Evolutionary conservation across 306 rosid species (phyloP).

Genomic region (Prinsepia uniflora): DNA sequence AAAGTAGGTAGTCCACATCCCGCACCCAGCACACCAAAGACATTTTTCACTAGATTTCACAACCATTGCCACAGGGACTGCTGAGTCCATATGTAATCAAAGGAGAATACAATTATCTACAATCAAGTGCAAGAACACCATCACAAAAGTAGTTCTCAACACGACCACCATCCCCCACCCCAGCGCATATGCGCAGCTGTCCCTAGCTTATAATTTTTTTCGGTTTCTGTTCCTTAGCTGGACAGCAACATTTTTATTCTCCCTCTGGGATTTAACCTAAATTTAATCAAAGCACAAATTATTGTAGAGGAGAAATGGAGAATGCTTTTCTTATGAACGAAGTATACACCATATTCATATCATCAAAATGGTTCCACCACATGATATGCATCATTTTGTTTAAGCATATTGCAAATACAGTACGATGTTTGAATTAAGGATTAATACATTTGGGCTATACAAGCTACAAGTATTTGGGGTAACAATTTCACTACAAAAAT

Average conservation of each 20-base stretch:
- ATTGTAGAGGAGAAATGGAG: neutral
- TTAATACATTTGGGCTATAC: neutral
- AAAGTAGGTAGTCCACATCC: neutral
- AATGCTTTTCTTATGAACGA: neutral
- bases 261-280: neutral
- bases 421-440: neutral
- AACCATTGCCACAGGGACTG: neutral
- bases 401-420: neutral
- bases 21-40: neutral
- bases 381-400: neutral
- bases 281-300: neutral
- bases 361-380: neutral
- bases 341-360: conserved; percentile 1
- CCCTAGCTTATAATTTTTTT: too few species aligned
- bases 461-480: neutral
- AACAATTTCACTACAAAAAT: conserved; percentile 1
- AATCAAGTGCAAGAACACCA: too few species aligned
- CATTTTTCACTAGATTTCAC: neutral
- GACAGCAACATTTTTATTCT: too few species aligned
- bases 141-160: too few species aligned
- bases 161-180: too few species aligned
- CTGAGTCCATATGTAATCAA: neutral
- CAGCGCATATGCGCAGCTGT: too few species aligned
- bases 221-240: too few species aligned
- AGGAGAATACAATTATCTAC: neutral